Conservation (phyloP, 108 stramenopile genomes). For the Nitzschia sp. region DNA sequence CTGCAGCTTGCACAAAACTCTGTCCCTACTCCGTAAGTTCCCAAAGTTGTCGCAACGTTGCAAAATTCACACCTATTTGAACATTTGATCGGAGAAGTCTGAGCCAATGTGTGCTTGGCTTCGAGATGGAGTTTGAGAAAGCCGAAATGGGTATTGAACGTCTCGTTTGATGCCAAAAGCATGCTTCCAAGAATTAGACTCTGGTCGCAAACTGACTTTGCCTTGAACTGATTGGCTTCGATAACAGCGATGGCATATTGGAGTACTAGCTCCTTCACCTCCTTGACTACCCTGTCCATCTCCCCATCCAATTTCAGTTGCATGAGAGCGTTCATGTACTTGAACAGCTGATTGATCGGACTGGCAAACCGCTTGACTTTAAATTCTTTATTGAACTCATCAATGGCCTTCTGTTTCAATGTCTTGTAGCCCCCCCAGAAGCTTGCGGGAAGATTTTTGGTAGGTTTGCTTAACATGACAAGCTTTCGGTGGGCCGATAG, state of each 20-base stretch:
- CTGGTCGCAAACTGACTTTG: not conserved
- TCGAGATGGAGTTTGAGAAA: not conserved
- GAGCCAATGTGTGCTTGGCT: too few species aligned
- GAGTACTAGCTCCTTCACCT: not conserved
- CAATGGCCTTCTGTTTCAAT: not conserved
- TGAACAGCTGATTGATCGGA: not conserved
- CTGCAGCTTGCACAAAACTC: too few species aligned
- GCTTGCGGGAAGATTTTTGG: not conserved
- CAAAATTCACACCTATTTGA: too few species aligned
- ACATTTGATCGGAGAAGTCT: too few species aligned
- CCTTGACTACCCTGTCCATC: not conserved
- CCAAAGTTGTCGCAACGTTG: too few species aligned
- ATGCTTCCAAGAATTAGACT: not conserved
- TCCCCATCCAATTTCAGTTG: not conserved
- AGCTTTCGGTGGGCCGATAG: not conserved
- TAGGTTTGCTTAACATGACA: not conserved
- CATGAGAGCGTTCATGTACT: not conserved
- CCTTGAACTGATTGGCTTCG: not conserved
- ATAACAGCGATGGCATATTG: not conserved
- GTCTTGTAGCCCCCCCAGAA: not conserved
- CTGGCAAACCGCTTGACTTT: not conserved
- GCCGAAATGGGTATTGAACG: not conserved
- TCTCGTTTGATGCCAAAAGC: not conserved
- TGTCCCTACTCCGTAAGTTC: too few species aligned
- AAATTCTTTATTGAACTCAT: not conserved